Conservation (phyloP, 371 early-diverging fungal species). For the Mortierella sp. region DNA sequence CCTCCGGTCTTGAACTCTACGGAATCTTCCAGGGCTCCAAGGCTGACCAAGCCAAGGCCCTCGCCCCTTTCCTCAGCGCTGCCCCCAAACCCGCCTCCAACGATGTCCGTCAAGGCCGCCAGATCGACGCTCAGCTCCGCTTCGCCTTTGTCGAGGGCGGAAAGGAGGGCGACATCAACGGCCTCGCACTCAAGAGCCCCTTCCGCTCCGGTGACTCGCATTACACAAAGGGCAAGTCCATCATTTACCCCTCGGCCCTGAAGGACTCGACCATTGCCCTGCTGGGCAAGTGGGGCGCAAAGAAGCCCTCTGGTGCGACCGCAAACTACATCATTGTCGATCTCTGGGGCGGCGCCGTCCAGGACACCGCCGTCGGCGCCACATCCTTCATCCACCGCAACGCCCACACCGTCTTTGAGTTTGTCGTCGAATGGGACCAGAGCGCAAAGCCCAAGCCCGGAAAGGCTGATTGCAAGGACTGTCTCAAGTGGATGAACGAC, state of each 20-base stretch:
- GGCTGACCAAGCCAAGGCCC: conserved; percentile 17
- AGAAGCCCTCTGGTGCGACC: conserved; percentile 33
- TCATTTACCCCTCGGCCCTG: conserved; percentile 41
- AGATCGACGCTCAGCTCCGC: conserved; percentile 43
- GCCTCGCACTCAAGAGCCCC: conserved; percentile 23
- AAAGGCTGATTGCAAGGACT: conserved; percentile 38
- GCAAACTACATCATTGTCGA: conserved; percentile 50
- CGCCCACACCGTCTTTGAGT: conserved; percentile 54
- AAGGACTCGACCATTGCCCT: conserved; percentile 32
- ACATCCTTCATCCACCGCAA: conserved; percentile 51
- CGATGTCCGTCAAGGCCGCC: conserved; percentile 34
- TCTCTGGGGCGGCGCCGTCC: conserved; percentile 57
- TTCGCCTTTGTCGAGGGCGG: conserved; percentile 31
- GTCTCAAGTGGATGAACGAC: conserved; percentile 53
- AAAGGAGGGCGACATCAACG: conserved; percentile 34
- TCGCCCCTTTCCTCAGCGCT: conserved; percentile 27
- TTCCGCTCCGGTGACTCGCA: conserved; percentile 35
- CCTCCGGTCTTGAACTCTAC: conserved; percentile 31
- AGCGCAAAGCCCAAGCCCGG: conserved; percentile 36
- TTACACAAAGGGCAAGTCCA: conserved; percentile 45
- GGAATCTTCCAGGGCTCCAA: conserved; percentile 45
- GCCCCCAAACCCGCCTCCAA: conserved; percentile 24
- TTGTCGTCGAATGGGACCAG: conserved; percentile 51
- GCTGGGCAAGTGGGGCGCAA: conserved; percentile 40
- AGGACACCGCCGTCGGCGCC: conserved; percentile 15